phyloP scores from a whole-genome alignment of 306 rosid species.

The Biancaea sappan region DNA sequence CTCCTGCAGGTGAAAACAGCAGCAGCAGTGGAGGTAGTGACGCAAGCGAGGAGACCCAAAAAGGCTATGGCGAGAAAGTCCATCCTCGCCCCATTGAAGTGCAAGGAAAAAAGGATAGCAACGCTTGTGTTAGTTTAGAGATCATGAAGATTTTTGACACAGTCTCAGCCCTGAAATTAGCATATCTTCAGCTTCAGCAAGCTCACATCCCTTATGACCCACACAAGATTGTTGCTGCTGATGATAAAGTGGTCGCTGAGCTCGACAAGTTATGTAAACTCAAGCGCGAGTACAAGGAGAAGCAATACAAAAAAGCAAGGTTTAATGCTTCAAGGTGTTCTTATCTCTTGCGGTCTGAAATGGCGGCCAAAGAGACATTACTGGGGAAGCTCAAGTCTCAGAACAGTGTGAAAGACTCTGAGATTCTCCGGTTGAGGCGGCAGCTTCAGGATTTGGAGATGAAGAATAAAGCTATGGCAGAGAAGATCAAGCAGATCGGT shows the following conservation, averaged over 20 bases:
- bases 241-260: slow-evolving; percentile 61
- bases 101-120: slow-evolving; percentile 9
- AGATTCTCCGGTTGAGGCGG: slow-evolving; percentile 42
- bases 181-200: slow-evolving; percentile 80
- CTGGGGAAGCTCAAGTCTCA: slow-evolving; percentile 58
- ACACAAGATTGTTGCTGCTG: slow-evolving; percentile 68
- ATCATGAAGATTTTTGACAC: slow-evolving; percentile 52
- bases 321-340: slow-evolving; percentile 30
- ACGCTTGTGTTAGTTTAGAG: slow-evolving; percentile 38
- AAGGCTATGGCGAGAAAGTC: slow-evolving; percentile 42
- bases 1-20: slow-evolving; percentile 34
- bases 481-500: slow-evolving; percentile 48
- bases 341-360: slow-evolving; percentile 42
- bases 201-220: slow-evolving; percentile 85
- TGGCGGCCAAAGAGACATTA: slow-evolving; percentile 49
- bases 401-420: slow-evolving; percentile 50
- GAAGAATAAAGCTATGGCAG: slow-evolving; percentile 42
- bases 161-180: slow-evolving; percentile 68
- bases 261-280: slow-evolving; percentile 70
- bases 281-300: slow-evolving; percentile 57
- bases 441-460: slow-evolving; percentile 50
- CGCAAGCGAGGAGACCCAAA: slow-evolving; percentile 39
- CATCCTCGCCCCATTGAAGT: slow-evolving; percentile 52
- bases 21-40: not conserved
- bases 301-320: slow-evolving; percentile 34